Conservation (phyloP, 202 grass and related monocot genomes). For the Schoenoplectus triqueter region DNA sequence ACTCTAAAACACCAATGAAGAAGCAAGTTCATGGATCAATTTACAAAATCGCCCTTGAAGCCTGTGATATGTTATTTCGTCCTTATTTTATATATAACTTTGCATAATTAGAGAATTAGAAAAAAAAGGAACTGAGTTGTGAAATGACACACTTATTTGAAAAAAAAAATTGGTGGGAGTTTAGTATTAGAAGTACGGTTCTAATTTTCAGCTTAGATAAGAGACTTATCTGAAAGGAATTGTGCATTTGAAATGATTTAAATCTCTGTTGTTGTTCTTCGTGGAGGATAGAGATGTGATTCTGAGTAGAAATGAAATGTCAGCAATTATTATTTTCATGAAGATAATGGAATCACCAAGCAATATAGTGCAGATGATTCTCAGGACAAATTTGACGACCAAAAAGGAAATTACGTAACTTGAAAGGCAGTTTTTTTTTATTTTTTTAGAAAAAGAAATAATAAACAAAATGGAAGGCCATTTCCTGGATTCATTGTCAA, state of each 20-base stretch:
- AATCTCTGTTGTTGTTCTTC: neutral
- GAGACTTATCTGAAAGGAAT: neutral
- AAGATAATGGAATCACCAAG: neutral
- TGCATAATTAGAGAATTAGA: neutral
- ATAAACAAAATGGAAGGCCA: conserved; percentile 11
- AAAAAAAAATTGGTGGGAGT: neutral
- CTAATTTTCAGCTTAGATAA: neutral
- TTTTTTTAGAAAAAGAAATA: neutral
- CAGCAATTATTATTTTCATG: neutral
- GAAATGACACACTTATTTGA: neutral
- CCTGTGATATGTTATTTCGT: neutral
- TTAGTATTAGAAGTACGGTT: neutral
- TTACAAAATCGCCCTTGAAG: neutral
- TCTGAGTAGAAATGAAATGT: too few relatives aligned
- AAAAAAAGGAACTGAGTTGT: neutral
- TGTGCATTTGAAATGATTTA: neutral
- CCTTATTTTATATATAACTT: neutral
- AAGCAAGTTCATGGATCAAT: conserved; percentile 27
- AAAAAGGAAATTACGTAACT: neutral
- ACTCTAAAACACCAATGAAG: conserved; percentile 24
- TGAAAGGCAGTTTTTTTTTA: neutral
- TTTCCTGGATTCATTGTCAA: neutral
- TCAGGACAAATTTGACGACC: neutral
- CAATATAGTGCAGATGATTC: neutral
- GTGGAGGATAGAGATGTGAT: too few relatives aligned